These are phyloP conservation scores for Rhodotorula kratochvilovae DNA, from an alignment of 768 basidiomycete genomes.

Conservation along the genomic window DNA sequence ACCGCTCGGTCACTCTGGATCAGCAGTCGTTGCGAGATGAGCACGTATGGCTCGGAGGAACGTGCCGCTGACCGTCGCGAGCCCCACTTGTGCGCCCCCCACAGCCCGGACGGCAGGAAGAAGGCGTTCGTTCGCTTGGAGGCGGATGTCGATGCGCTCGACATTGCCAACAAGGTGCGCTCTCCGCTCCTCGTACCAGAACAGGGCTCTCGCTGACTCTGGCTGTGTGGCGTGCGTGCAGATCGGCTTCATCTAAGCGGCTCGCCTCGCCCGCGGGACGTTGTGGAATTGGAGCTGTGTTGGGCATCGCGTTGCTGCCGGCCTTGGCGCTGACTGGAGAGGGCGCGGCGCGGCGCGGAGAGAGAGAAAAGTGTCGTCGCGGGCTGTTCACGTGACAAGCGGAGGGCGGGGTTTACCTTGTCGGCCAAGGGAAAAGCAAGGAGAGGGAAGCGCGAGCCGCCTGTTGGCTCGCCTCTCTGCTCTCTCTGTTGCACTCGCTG, in stretches of 20 bases:
- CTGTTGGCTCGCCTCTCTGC: too few relatives aligned
- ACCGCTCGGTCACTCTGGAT: slow-evolving; percentile 43
- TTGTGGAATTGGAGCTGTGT: background rate
- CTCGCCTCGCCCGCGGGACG: background rate
- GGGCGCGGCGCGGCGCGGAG: too few relatives aligned
- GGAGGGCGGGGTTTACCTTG: too few relatives aligned
- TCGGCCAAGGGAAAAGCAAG: too few relatives aligned
- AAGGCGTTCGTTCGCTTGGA: slow-evolving; percentile 91
- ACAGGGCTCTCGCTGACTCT: too few relatives aligned
- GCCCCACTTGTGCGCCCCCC: background rate
- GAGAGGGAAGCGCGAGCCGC: too few relatives aligned
- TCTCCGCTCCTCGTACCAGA: slow-evolving; percentile 18
- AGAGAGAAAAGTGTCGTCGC: too few relatives aligned
- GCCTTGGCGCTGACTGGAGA: background rate
- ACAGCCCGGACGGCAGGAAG: slow-evolving; percentile 94
- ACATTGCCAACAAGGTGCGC: slow-evolving; percentile 39
- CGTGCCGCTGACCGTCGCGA: too few relatives aligned
- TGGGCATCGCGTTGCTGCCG: background rate
- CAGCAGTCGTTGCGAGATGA: too few relatives aligned
- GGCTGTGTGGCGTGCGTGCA: background rate
- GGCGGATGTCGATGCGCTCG: slow-evolving; percentile 36
- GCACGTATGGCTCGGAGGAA: too few relatives aligned
- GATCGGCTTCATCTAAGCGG: slow-evolving; percentile 74
- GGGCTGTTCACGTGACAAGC: too few relatives aligned
- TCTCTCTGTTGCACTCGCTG: too few relatives aligned